Conservation (phyloP, 495 filamentous ascomycete species). For the Aspergillus sclerotioniger region DNA sequence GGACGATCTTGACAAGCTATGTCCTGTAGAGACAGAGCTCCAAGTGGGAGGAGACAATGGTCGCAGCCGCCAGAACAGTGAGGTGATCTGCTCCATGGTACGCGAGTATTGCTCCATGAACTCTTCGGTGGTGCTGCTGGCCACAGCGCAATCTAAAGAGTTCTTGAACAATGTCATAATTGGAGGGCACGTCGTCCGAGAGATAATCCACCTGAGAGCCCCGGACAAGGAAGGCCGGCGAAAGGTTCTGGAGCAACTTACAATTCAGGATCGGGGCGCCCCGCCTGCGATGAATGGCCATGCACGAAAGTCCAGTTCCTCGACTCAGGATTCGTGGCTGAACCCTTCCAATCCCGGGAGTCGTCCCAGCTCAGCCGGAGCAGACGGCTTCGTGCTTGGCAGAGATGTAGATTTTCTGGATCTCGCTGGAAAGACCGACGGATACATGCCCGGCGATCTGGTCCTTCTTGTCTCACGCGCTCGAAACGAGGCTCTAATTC, state of each 20-base stretch:
- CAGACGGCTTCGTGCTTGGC: slow-evolving; percentile 65
- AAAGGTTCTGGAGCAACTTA: slow-evolving; percentile 69
- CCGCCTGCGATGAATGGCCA: slow-evolving; percentile 37
- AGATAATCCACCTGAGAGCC: slow-evolving; percentile 80
- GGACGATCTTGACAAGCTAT: slow-evolving; percentile 90
- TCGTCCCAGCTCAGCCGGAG: slow-evolving; percentile 46
- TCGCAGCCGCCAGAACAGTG: slow-evolving; percentile 87
- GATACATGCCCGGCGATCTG: slow-evolving; percentile 96
- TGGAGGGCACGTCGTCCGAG: slow-evolving; percentile 74
- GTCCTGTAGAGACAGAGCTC: slow-evolving; percentile 87
- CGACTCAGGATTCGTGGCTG: slow-evolving; percentile 66
- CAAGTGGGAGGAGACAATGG: slow-evolving; percentile 90
- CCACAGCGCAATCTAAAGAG: slow-evolving; percentile 92
- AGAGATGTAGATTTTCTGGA: slow-evolving; percentile 86
- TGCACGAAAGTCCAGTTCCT: slow-evolving; percentile 35
- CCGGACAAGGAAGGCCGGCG: slow-evolving; percentile 90
- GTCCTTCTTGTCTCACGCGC: slow-evolving; percentile 82
- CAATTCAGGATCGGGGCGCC: slow-evolving; percentile 39
- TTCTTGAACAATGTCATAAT: slow-evolving; percentile 76
- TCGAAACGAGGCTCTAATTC: slow-evolving; percentile 85
- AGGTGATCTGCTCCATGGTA: slow-evolving; percentile 78
- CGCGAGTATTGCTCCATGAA: slow-evolving; percentile 74
- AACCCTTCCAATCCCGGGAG: slow-evolving; percentile 56
- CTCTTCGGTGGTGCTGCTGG: slow-evolving; percentile 78
- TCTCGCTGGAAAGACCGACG: slow-evolving; percentile 87